Base-by-base conservation (phyloP, 805 yeast genomes). In the Hyphopichia homilentoma region DNA sequence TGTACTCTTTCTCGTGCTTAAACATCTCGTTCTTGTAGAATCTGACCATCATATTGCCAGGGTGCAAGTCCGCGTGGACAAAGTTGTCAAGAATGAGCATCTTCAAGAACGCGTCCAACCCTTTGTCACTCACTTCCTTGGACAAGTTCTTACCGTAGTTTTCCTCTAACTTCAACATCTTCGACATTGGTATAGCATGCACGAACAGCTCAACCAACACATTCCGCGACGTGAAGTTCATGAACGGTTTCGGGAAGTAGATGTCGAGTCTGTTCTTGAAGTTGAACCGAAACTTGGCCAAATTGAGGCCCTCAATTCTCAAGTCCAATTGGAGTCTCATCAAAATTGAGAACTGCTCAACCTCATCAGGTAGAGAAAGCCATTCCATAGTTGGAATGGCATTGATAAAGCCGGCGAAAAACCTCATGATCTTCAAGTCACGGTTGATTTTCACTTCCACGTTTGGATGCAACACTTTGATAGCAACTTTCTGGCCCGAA, bases 11-110 rank as follows among this genome's bases (percentile, higher is more conserved):
- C 33, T 54, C 65, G 38, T 71, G 75, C 35, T 52, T 59, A 38
- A 56, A 59, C 34, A 57, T 35, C 35, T 65, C 71, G 34, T 65
- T 70, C 44, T 77, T 77, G 44, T 80, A 70, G 47, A 84, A 79
- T 29, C 86, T 62, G 6, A 86, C 75, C 68, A 88, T 76, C 50
- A 93, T 85, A 55, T 93, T 93, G 3, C 99, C 99, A 0, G 98
- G 97, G 46, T 93, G 99, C 38, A 93, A 67, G 61, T 93, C 99
- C 0, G 97, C 90, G 56, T 93, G 99, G 27, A 89, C 86, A 57
- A 93, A 93, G 55, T 93, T 89, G 61, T 93, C 95, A 33, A 90
- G 59, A 32, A 93, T 82, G 40, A 93, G 68, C 99, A 93, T 93
- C 48, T 88, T 84, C 41, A 93, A 65, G 47, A 93, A 93, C 4